Percentiles rank a stretch among this genome's conserved stretches.
Evolutionary conservation across 179 eudicot genomes (phyloP).

Genomic region (Beta lomatogona): DNA sequence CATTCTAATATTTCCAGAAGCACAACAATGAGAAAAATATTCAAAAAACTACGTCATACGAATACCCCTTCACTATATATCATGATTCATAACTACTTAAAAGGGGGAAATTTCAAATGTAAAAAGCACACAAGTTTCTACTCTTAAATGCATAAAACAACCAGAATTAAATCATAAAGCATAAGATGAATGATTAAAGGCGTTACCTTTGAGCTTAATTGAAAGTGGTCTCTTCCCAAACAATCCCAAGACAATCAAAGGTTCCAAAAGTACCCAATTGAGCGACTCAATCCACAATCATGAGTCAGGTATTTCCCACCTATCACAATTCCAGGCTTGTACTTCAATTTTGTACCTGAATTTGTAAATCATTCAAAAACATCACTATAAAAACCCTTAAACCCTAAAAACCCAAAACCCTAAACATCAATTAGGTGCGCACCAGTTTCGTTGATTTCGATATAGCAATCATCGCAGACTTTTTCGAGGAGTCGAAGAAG

Average conservation of each 20-base stretch:
- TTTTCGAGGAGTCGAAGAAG: slow-evolving; percentile 76
- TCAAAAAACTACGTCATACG: not conserved
- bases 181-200: not conserved
- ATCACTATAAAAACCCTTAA: not conserved
- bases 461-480: slow-evolving; percentile 63
- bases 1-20: not conserved
- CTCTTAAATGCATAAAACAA: not conserved
- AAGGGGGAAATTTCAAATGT: not conserved
- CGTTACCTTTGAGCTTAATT: slow-evolving; percentile 72
- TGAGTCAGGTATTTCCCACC: slow-evolving; percentile 74
- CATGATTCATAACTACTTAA: not conserved
- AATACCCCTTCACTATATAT: not conserved
- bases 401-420: slow-evolving; percentile 1
- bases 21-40: not conserved
- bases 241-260: slow-evolving; percentile 69
- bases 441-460: slow-evolving; percentile 91
- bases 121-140: not conserved
- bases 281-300: slow-evolving; percentile 72
- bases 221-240: slow-evolving; percentile 81
- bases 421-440: not conserved
- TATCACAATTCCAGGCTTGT: slow-evolving; percentile 80
- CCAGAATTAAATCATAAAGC: not conserved
- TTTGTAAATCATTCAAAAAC: not conserved
- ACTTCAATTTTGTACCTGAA: slow-evolving; percentile 86
- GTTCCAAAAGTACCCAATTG: slow-evolving; percentile 86